Evolutionary conservation across 2,329 filamentous ascomycete genomes (phyloP).

Genomic region (Arthrobotrys iridis): DNA sequence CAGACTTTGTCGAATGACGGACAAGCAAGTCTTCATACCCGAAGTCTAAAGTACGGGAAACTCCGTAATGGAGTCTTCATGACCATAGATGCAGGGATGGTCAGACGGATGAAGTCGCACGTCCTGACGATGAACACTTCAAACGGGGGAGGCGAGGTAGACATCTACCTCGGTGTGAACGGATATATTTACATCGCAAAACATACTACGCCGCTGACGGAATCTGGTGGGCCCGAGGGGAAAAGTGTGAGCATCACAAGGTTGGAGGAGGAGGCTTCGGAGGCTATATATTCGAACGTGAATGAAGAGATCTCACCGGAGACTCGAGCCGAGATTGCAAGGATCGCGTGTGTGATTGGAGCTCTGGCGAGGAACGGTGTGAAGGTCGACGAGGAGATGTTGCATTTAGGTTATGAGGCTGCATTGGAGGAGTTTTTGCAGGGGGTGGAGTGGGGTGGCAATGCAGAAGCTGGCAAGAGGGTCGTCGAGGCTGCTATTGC

Average conservation of each 20-base stretch:
- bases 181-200: constrained; percentile 96
- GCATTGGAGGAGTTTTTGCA: constrained; percentile 70
- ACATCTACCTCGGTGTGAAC: constrained; percentile 92
- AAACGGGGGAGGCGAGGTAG: constrained; percentile 74
- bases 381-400: constrained; percentile 88
- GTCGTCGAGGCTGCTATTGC: constrained; percentile 58
- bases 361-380: constrained; percentile 83
- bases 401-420: constrained; percentile 82
- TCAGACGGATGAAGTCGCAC: constrained; percentile 84
- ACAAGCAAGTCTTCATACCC: constrained; percentile 85
- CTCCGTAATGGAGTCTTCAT: constrained; percentile 91
- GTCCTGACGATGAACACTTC: constrained; percentile 79
- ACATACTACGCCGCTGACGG: constrained; percentile 67
- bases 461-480: constrained; percentile 60
- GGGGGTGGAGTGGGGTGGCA: constrained; percentile 54
- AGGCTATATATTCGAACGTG: constrained; percentile 90
- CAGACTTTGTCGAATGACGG: constrained; percentile 89
- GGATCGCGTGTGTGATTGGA: constrained; percentile 81
- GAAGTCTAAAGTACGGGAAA: constrained; percentile 92
- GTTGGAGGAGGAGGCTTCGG: constrained; percentile 85
- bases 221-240: constrained; percentile 61
- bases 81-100: constrained; percentile 80
- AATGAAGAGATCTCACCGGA: constrained; percentile 83
- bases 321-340: constrained; percentile 86
- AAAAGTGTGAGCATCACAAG: constrained; percentile 75